These are phyloP conservation scores for Aspergillus pseudotamarii DNA, from an alignment of 2,329 filamentous ascomycete genomes.

Conservation along the genomic window DNA sequence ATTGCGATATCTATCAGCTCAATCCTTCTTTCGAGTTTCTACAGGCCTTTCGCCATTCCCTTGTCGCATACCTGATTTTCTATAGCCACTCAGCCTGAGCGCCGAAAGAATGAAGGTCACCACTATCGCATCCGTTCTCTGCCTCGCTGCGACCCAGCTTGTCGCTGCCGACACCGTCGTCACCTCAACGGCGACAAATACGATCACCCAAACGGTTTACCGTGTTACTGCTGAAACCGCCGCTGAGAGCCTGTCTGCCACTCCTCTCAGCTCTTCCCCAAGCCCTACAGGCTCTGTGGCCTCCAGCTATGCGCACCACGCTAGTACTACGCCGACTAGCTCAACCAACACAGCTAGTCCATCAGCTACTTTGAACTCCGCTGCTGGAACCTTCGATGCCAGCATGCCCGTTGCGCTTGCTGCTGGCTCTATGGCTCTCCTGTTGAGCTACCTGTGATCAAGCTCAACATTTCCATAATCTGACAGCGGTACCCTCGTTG, in stretches of 20 bases:
- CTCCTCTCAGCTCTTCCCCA: conserved; percentile 29
- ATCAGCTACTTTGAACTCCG: conserved; percentile 16
- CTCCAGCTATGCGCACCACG: conserved; percentile 8
- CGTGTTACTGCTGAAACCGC: conserved; percentile 46
- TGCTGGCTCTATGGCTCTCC: conserved; percentile 41
- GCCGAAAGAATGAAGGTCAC: conserved; percentile 39
- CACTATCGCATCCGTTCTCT: conserved; percentile 35
- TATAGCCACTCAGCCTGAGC: background rate
- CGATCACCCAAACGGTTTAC: conserved; percentile 46
- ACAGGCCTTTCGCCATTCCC: background rate
- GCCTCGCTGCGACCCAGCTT: conserved; percentile 37
- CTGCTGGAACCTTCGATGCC: conserved; percentile 25
- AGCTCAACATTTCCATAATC: background rate
- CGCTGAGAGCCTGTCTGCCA: conserved; percentile 24
- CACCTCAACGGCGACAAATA: conserved; percentile 34
- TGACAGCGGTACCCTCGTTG: background rate
- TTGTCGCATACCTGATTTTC: background rate
- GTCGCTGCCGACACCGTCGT: conserved; percentile 31
- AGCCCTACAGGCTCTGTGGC: conserved; percentile 29
- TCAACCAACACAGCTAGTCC: conserved; percentile 27
- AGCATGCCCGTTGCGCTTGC: conserved; percentile 35
- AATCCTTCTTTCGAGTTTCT: background rate
- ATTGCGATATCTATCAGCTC: background rate
- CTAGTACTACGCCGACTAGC: conserved; percentile 16
- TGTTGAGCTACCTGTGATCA: conserved; percentile 40